Evolutionary conservation across 2,329 filamentous ascomycete genomes (phyloP).

Genomic region (Ophiostoma sp.): DNA sequence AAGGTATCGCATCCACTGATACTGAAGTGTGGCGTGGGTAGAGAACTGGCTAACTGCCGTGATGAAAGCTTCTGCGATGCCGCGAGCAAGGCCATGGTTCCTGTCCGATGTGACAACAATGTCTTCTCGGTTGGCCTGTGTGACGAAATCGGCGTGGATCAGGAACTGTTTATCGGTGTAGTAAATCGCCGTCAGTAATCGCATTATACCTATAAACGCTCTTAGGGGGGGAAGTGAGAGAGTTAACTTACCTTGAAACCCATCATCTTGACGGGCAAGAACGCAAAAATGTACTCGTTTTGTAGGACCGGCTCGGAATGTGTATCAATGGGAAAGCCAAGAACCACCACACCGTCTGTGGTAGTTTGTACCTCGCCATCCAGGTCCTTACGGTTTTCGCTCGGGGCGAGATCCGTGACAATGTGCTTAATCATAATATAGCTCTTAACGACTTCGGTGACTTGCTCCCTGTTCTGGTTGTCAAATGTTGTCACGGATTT

Average conservation of each 20-base stretch:
- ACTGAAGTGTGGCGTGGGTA: slow-evolving; percentile 40
- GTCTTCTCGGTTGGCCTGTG: slow-evolving; percentile 47
- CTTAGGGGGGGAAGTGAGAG: neutral
- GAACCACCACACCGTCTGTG: slow-evolving; percentile 40
- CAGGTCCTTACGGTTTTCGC: slow-evolving; percentile 40
- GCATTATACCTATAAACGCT: neutral
- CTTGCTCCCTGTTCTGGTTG: neutral
- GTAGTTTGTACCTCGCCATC: slow-evolving; percentile 29
- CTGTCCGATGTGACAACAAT: slow-evolving; percentile 41
- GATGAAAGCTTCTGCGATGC: slow-evolving; percentile 43
- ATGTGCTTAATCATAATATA: slow-evolving; percentile 37
- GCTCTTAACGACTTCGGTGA: slow-evolving; percentile 21
- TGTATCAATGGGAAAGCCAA: slow-evolving; percentile 48
- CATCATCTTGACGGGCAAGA: slow-evolving; percentile 44
- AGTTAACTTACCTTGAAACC: slow-evolving; percentile 41
- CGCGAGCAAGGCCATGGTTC: slow-evolving; percentile 41
- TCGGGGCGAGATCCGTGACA: slow-evolving; percentile 36
- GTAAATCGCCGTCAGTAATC: neutral
- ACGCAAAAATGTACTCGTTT: slow-evolving; percentile 47
- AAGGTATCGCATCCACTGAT: slow-evolving; percentile 47
- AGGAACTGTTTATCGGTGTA: slow-evolving; percentile 39
- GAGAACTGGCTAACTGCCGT: slow-evolving; percentile 44
- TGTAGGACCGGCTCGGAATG: slow-evolving; percentile 39
- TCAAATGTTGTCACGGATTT: too few species aligned
- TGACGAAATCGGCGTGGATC: slow-evolving; percentile 54